Evolutionary conservation across 2,329 filamentous ascomycete species (phyloP), one percentile per base, ranked within the genome.

Genomic region (Cladophialophora psammophila): DNA sequence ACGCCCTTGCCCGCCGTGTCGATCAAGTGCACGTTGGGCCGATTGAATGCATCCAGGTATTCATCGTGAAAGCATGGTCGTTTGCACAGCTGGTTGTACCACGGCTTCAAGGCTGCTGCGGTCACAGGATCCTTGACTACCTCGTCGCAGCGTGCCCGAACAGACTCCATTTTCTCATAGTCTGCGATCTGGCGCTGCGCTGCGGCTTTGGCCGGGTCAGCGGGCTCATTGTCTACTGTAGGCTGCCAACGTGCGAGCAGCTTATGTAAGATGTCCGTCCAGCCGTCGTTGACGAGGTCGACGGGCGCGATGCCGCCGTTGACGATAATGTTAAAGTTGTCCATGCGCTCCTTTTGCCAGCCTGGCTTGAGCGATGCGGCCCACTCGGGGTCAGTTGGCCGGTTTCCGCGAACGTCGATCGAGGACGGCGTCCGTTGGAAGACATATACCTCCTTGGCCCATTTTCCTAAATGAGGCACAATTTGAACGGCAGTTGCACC

Each of bases 31-130:
- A 91, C 88, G 71, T 88, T 84, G 0, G 80, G 76, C 35, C 73
- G 74, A 76, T 91, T 91, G 81, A 90, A 90, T 0, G 83, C 71
- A 2, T 80, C 73, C 0, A 90, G 81, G 71, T 88, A 89, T 5
- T 83, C 80, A 71, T 90, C 86, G 75, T 86, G 86, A 76, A 89
- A 90, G 48, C 80, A 83, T 0, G 88, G 87, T 0, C 88, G 83
- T 75, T 90, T 90, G 79, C 88, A 90, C 82, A 85, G 88, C 0
- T 77, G 76, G 0, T 85, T 82, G 72, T 90, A 90, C 85, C 85
- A 88, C 0, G 86, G 79, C 72, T 87, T 86, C 6, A 90, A 80
- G 2, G 76, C 80, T 34, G 81, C 80, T 0, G 87, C 87, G 0
- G 82, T 86, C 1, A 74, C 75, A 10, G 76, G 75, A 70, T 89